These are phyloP conservation scores for Diplodia seriata DNA, from an alignment of 2,329 filamentous ascomycete species.

Conservation along the genomic window DNA sequence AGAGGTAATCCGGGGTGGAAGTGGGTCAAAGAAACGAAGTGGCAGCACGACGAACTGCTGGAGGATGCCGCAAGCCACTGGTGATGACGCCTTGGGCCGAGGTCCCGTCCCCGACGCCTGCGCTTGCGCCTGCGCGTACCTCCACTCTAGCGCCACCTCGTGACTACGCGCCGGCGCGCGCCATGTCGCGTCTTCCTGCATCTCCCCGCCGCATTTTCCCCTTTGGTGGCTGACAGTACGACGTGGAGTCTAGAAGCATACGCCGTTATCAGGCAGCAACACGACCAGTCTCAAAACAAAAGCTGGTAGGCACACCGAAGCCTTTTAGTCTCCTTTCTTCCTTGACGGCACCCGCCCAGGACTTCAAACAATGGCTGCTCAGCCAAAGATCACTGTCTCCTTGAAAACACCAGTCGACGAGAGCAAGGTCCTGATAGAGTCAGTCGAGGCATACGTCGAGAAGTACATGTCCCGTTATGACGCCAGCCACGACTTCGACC, in stretches of 20 bases:
- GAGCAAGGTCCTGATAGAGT: slow-evolving; percentile 40
- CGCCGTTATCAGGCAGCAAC: slow-evolving; percentile 19
- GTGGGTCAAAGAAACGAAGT: neutral
- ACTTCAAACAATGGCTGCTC: slow-evolving; percentile 49
- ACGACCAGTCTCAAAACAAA: neutral
- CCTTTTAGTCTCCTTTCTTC: neutral
- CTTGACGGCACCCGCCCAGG: too few relatives aligned
- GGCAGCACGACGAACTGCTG: neutral
- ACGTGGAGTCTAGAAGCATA: neutral
- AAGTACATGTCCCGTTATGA: slow-evolving; percentile 46
- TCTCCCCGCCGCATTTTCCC: neutral
- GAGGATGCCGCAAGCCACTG: slow-evolving; percentile 6
- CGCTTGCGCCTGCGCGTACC: neutral
- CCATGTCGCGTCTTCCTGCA: neutral
- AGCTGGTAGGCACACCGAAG: neutral
- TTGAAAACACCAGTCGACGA: slow-evolving; percentile 18
- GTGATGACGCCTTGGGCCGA: slow-evolving; percentile 30
- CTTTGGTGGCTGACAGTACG: slow-evolving; percentile 8
- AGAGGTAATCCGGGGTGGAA: neutral
- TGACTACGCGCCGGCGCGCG: slow-evolving; percentile 21
- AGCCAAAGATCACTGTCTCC: slow-evolving; percentile 63
- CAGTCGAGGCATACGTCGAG: slow-evolving; percentile 44
- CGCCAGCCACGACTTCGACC: slow-evolving; percentile 84
- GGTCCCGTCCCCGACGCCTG: slow-evolving; percentile 18
- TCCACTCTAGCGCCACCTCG: neutral